A percentile compares a stretch with the other conserved stretches of the same genome.
Evolutionary conservation across 2,329 filamentous ascomycete genomes (phyloP).

Genomic region (Pseudocercospora macadamiae): DNA sequence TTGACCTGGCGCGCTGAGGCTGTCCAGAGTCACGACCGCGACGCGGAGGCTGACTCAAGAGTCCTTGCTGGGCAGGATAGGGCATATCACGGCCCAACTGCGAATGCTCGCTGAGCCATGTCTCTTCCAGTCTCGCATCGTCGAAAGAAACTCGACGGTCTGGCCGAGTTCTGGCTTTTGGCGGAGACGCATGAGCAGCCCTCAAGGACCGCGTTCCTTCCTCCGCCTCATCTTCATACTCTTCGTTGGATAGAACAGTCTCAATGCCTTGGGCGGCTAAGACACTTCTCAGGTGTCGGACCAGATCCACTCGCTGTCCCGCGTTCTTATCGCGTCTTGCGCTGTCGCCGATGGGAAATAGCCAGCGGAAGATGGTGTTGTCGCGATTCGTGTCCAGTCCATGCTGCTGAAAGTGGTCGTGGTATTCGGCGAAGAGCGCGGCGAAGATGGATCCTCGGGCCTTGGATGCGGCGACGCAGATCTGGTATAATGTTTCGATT

Average conservation of each 20-base stretch:
- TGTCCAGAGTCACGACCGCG: slow-evolving; percentile 16
- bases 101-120: slow-evolving; percentile 44
- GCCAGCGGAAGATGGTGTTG: slow-evolving; percentile 73
- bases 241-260: slow-evolving; percentile 30
- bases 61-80: slow-evolving; percentile 10
- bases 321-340: slow-evolving; percentile 29
- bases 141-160: slow-evolving; percentile 59
- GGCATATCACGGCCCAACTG: slow-evolving; percentile 14
- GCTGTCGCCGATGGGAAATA: slow-evolving; percentile 73
- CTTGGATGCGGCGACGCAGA: slow-evolving; percentile 72
- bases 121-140: slow-evolving; percentile 57
- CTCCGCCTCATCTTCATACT: slow-evolving; percentile 41
- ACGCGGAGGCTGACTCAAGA: slow-evolving; percentile 26
- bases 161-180: slow-evolving; percentile 27
- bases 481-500: slow-evolving; percentile 75
- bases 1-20: slow-evolving; percentile 28
- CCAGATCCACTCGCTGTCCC: slow-evolving; percentile 27
- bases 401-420: slow-evolving; percentile 71
- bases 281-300: slow-evolving; percentile 32
- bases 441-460: slow-evolving; percentile 70
- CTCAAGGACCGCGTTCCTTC: slow-evolving; percentile 19
- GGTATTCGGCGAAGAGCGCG: slow-evolving; percentile 80
- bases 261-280: slow-evolving; percentile 31
- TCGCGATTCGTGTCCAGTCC: slow-evolving; percentile 74
- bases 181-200: slow-evolving; percentile 9